Percentiles rank a stretch among this genome's conserved stretches.
Conservation (phyloP, 2,329 filamentous ascomycete genomes). For the Arthroderma sp. region DNA sequence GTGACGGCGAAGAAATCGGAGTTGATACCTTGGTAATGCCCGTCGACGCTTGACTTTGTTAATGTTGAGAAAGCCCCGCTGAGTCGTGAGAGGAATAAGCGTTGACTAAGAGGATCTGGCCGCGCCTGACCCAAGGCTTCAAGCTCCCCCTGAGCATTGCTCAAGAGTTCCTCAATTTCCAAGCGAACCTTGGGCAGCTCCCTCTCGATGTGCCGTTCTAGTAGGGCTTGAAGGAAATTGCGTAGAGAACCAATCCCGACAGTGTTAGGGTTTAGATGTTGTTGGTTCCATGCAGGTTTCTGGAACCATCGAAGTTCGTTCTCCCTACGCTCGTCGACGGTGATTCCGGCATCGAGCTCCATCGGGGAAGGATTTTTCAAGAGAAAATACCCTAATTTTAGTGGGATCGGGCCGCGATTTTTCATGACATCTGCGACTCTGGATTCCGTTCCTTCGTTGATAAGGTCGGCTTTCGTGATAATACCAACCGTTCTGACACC, state of each 20-base stretch:
- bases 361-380: slow-evolving; percentile 6
- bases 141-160: neutral
- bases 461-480: slow-evolving; percentile 49
- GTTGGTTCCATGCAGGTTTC: slow-evolving; percentile 1
- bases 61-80: neutral
- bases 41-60: neutral
- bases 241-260: slow-evolving; percentile 32
- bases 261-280: slow-evolving; percentile 24
- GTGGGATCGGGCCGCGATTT: slow-evolving; percentile 3
- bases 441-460: slow-evolving; percentile 13
- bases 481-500: slow-evolving; percentile 32
- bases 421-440: neutral
- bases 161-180: slow-evolving; percentile 1
- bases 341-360: neutral
- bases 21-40: neutral
- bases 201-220: slow-evolving; percentile 29
- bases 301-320: slow-evolving; percentile 2
- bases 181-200: slow-evolving; percentile 26
- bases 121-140: slow-evolving; percentile 3
- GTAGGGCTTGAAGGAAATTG: slow-evolving; percentile 28
- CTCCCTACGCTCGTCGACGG: neutral
- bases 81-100: slow-evolving; percentile 1
- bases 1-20: neutral
- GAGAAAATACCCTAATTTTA: slow-evolving; percentile 6
- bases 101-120: neutral